Percentiles rank a stretch among this genome's conserved stretches.
Conservation (phyloP, 202 grass and related monocot genomes). For the Zizania palustris region DNA sequence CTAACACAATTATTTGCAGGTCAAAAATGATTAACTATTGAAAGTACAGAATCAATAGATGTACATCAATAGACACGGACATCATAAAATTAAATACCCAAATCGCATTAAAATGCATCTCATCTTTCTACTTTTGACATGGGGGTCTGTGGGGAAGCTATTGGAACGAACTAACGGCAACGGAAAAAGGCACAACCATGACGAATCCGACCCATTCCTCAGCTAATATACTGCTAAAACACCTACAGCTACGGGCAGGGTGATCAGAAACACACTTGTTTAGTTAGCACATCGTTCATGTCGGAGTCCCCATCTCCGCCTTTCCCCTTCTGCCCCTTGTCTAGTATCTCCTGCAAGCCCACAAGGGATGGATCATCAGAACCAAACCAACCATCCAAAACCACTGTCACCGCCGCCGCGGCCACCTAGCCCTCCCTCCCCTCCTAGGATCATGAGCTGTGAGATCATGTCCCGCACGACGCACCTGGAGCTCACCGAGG, state of each 20-base stretch:
- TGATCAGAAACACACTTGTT: constrained; percentile 55
- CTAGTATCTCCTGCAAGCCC: constrained; percentile 57
- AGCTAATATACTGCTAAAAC: neutral
- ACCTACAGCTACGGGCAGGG: neutral
- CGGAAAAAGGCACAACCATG: neutral
- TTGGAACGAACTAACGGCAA: constrained; percentile 14
- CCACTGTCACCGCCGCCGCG: neutral
- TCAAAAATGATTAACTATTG: constrained; percentile 17
- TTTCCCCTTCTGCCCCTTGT: constrained; percentile 60
- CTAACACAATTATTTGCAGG: neutral
- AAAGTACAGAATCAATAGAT: neutral
- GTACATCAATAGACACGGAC: neutral
- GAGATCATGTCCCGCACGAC: neutral
- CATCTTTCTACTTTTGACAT: neutral
- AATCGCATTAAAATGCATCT: neutral
- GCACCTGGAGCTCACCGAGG: constrained; percentile 81
- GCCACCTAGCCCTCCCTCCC: neutral
- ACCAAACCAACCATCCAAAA: constrained; percentile 15
- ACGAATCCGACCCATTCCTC: neutral
- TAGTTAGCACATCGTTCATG: constrained; percentile 51
- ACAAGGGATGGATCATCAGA: constrained; percentile 17
- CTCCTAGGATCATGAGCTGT: neutral
- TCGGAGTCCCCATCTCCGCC: constrained; percentile 35
- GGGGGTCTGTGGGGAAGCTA: neutral
- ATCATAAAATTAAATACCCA: neutral